phyloP scores from a whole-genome alignment of 768 basidiomycete genomes.

The Kwoniella pini region DNA sequence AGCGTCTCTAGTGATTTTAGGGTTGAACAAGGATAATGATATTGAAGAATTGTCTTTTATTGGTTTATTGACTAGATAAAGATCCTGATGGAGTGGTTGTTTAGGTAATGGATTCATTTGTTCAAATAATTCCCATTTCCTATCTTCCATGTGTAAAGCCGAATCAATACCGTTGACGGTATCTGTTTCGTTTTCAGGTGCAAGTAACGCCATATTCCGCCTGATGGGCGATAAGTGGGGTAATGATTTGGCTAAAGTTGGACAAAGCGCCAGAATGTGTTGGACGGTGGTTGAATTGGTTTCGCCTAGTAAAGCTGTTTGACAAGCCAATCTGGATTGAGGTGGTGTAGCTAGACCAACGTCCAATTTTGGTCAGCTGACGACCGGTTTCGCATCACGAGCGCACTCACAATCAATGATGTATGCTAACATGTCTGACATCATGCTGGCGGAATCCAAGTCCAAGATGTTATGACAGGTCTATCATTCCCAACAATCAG shows the following conservation, averaged over 20 bases:
- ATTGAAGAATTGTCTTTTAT: conserved; percentile 38
- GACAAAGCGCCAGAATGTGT: conserved; percentile 4
- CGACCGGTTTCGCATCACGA: not conserved
- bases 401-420: conserved; percentile 39
- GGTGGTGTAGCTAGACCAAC: conserved; percentile 29
- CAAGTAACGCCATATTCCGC: conserved; percentile 23
- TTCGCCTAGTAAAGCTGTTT: conserved; percentile 35
- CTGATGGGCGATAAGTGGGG: conserved; percentile 29
- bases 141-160: conserved; percentile 34
- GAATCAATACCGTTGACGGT: conserved; percentile 5
- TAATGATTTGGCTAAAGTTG: conserved; percentile 14
- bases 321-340: conserved; percentile 27
- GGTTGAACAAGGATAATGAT: conserved; percentile 35
- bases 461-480: conserved; percentile 8
- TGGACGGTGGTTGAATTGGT: conserved; percentile 18
- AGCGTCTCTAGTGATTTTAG: conserved; percentile 36
- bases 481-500: conserved; percentile 4
- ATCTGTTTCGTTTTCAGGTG: not conserved
- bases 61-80: conserved; percentile 26
- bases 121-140: conserved; percentile 47
- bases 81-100: conserved; percentile 20
- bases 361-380: not conserved
- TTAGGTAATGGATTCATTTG: conserved; percentile 29
- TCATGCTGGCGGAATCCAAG: not conserved
- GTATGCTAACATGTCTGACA: conserved; percentile 35